phyloP scores from a whole-genome alignment of 768 basidiomycete species.

The Phanerodontia chrysosporium region DNA sequence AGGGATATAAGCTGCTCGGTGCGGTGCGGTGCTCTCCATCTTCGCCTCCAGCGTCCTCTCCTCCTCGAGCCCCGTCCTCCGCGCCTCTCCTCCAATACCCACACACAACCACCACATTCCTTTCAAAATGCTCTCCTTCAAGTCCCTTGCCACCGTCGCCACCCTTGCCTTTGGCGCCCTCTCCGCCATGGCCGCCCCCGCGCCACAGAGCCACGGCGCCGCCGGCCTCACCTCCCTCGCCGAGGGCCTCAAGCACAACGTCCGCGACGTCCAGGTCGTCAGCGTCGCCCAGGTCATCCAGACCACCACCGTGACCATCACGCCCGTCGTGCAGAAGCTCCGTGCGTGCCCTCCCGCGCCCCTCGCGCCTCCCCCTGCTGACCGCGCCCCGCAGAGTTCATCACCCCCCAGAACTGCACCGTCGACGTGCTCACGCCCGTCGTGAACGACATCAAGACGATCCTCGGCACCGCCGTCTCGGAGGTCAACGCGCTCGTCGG shows the following conservation, averaged over 20 bases:
- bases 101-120: constrained; percentile 7
- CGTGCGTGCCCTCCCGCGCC: constrained; percentile 20
- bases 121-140: constrained; percentile 33
- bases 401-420: constrained; percentile 23
- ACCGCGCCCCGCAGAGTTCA: constrained; percentile 18
- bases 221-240: constrained; percentile 8
- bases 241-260: background rate
- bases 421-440: constrained; percentile 17
- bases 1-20: background rate
- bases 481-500: constrained; percentile 25
- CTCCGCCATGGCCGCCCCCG: constrained; percentile 9
- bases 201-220: background rate
- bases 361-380: background rate
- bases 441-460: constrained; percentile 19
- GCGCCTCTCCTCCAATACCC: constrained; percentile 5
- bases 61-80: background rate
- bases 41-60: background rate
- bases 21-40: background rate
- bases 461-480: constrained; percentile 19
- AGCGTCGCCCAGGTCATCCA: constrained; percentile 25
- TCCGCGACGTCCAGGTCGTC: background rate
- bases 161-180: constrained; percentile 25
- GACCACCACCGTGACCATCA: constrained; percentile 12
- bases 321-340: constrained; percentile 20
- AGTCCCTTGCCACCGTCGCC: constrained; percentile 18